These are phyloP conservation scores for Ulmus americana DNA, from an alignment of 331 rosid genomes.

Conservation along the genomic window DNA sequence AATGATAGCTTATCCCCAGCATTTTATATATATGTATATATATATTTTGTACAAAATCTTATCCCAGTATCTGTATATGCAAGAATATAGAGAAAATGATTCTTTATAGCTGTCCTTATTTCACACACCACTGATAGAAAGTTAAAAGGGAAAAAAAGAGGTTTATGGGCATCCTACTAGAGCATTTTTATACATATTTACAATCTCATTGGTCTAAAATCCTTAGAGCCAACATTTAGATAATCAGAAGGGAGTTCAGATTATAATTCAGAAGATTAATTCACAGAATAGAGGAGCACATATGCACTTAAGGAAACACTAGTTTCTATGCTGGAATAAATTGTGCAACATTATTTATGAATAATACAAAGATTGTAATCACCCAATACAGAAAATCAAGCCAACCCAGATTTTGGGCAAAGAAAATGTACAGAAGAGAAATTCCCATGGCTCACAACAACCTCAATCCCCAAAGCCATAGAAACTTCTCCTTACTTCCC, in stretches of 20 bases:
- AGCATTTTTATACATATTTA: neutral
- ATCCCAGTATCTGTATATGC: neutral
- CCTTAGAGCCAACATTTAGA: neutral
- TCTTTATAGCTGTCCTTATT: neutral
- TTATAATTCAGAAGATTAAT: slow-evolving; percentile 1
- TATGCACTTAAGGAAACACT: slow-evolving; percentile 29
- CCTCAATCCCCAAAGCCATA: slow-evolving; percentile 35
- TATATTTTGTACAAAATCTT: neutral
- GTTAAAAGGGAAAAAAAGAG: neutral
- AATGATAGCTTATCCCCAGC: no score
- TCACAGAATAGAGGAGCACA: slow-evolving; percentile 17
- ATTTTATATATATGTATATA: no score
- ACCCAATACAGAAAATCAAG: slow-evolving; percentile 55
- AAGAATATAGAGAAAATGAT: neutral
- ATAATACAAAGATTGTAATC: slow-evolving; percentile 59
- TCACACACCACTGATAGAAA: neutral
- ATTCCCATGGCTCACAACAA: slow-evolving; percentile 42
- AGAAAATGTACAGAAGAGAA: slow-evolving; percentile 61
- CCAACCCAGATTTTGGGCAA: slow-evolving; percentile 55
- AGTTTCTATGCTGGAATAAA: slow-evolving; percentile 51
- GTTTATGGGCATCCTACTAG: neutral
- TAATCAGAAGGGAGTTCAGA: neutral
- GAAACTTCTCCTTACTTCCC: slow-evolving; percentile 43
- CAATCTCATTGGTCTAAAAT: neutral
- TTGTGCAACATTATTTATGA: slow-evolving; percentile 75